Evolutionary conservation across 2,329 filamentous ascomycete genomes (phyloP).

Genomic region (Pseudogymnoascus sp.): DNA sequence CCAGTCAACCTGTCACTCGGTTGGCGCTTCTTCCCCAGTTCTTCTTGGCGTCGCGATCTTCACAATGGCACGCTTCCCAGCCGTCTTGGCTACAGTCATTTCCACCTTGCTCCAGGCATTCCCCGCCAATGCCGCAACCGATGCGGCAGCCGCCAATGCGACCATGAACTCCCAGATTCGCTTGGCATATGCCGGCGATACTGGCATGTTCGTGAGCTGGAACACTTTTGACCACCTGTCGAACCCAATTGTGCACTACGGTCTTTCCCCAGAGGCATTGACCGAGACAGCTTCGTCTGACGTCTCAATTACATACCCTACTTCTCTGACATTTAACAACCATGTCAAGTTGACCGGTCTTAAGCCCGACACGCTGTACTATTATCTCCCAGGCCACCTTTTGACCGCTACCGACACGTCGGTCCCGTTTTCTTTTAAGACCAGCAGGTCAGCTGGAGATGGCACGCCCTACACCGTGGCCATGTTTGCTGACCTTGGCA

Average conservation of each 20-base stretch:
- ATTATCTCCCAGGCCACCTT: constrained; percentile 16
- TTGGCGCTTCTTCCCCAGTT: not conserved
- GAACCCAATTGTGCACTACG: constrained; percentile 26
- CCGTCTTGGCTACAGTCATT: not conserved
- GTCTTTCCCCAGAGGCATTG: constrained; percentile 19
- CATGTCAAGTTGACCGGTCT: constrained; percentile 16
- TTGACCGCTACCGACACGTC: not conserved
- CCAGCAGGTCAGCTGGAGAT: constrained; percentile 17
- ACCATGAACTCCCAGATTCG: constrained; percentile 11
- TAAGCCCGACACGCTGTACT: constrained; percentile 21
- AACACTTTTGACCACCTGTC: constrained; percentile 27
- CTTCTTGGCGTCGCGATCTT: not conserved
- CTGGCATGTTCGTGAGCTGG: constrained; percentile 28
- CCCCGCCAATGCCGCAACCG: not conserved
- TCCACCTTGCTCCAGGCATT: not conserved
- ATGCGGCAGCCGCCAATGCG: not conserved
- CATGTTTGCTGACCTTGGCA: constrained; percentile 15
- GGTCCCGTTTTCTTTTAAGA: constrained; percentile 19
- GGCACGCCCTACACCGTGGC: constrained; percentile 19
- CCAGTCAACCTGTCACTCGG: not conserved
- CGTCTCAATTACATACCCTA: constrained; percentile 26
- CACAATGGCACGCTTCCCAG: not conserved
- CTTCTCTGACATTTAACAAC: constrained; percentile 28
- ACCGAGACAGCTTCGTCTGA: constrained; percentile 20
- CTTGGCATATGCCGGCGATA: constrained; percentile 13